phyloP scores from a whole-genome alignment of 1,284 basidiomycete genomes.

The Cutaneotrichosporon sp. region DNA sequence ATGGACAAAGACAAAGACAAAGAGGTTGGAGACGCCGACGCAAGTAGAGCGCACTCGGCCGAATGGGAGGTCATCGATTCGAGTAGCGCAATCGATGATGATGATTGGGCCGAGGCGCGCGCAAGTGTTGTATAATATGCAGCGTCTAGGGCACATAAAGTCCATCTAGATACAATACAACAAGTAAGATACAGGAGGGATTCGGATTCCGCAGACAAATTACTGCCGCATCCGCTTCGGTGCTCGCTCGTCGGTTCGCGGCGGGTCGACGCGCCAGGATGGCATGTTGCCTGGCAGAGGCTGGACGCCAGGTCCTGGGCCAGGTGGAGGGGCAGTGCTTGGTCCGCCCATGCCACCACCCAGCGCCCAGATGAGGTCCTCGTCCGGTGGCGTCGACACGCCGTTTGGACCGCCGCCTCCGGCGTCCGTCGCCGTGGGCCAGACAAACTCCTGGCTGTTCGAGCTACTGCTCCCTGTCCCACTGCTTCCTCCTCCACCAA shows the following conservation, averaged over 20 bases:
- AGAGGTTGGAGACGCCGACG: not conserved
- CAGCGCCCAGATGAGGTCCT: conserved; percentile 27
- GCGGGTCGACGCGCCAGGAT: conserved; percentile 9
- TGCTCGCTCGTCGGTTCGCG: conserved; percentile 1
- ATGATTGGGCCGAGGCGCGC: conserved; percentile 27
- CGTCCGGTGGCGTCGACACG: conserved; percentile 23
- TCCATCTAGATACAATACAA: conserved; percentile 3
- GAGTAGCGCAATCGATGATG: conserved; percentile 14
- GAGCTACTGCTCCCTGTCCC: conserved; percentile 5
- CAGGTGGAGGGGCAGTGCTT: not conserved
- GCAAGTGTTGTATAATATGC: conserved; percentile 12
- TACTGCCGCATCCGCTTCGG: conserved; percentile 8
- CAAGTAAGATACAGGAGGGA: not conserved
- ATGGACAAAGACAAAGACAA: not conserved
- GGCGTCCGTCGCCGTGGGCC: conserved; percentile 21
- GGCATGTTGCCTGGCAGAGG: conserved; percentile 3
- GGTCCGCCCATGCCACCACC: conserved; percentile 9
- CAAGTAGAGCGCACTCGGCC: conserved; percentile 4
- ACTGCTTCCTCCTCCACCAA: conserved; percentile 6
- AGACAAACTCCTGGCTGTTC: conserved; percentile 22
- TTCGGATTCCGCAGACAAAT: not conserved
- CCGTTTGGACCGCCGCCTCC: not conserved
- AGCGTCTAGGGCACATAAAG: not conserved
- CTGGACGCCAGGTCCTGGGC: not conserved
- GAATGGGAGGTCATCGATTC: conserved; percentile 24